Conservation (phyloP, 495 filamentous ascomycete species). For the Penicillium daleae region DNA sequence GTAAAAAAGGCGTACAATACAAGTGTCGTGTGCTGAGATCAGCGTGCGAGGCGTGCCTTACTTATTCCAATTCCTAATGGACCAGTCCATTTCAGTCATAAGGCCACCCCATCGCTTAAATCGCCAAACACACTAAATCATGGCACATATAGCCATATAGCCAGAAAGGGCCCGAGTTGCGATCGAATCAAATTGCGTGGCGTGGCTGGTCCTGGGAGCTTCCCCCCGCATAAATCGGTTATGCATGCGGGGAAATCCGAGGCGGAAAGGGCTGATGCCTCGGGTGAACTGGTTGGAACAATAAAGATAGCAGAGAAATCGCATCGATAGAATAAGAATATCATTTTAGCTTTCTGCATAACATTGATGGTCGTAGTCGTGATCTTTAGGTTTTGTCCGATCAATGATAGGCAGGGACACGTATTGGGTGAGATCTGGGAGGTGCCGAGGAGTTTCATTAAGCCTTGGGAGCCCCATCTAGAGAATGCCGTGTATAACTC, state of each 20-base stretch:
- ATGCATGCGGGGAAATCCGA: conserved; percentile 28
- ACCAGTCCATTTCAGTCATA: no score
- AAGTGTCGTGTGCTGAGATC: background rate
- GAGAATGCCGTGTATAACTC: no score
- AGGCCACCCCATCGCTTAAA: background rate
- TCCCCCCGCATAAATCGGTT: conserved; percentile 40
- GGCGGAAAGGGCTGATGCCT: conserved; percentile 5
- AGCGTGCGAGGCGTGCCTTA: background rate
- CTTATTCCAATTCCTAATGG: background rate
- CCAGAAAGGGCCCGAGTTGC: background rate
- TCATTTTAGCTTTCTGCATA: background rate
- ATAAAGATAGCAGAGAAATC: background rate
- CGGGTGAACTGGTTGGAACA: conserved; percentile 5
- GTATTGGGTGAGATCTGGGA: background rate
- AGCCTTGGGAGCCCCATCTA: no score
- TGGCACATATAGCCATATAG: conserved; percentile 10
- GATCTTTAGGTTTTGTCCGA: background rate
- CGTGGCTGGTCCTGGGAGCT: conserved; percentile 4
- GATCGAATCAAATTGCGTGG: conserved; percentile 7
- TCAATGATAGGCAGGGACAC: background rate
- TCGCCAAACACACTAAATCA: background rate
- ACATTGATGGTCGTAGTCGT: background rate
- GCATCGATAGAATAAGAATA: no score
- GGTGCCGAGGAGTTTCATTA: no score
- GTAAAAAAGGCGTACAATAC: background rate